phyloP scores from a whole-genome alignment of 495 filamentous ascomycete species.

The Wilcoxina mikolae region DNA sequence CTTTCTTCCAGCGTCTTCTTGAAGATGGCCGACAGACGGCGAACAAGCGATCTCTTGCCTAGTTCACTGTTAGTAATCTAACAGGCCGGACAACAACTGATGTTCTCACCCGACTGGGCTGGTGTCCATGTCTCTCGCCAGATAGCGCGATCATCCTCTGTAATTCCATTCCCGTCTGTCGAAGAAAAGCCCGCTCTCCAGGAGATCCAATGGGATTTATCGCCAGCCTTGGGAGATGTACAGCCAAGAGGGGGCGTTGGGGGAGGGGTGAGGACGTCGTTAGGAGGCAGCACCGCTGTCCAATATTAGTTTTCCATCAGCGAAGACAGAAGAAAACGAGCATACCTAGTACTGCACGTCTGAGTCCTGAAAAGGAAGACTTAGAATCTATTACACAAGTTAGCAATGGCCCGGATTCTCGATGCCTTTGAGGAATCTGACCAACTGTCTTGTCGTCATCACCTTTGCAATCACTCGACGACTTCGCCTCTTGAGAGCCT shows the following conservation, averaged over 20 bases:
- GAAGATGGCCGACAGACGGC: slow-evolving; percentile 14
- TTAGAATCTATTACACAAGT: not conserved
- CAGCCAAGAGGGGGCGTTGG: slow-evolving; percentile 5
- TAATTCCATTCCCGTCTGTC: not conserved
- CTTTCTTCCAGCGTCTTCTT: slow-evolving; percentile 19
- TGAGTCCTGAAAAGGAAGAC: not conserved
- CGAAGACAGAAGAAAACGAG: not conserved
- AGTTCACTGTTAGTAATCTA: too few species aligned
- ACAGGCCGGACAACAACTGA: not conserved
- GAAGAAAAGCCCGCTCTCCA: not conserved
- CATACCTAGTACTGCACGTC: slow-evolving; percentile 2
- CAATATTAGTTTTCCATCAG: not conserved
- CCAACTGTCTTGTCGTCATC: slow-evolving; percentile 1
- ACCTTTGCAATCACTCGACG: not conserved
- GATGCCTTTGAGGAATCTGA: not conserved
- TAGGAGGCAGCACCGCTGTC: not conserved
- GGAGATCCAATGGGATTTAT: not conserved
- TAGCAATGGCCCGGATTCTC: not conserved
- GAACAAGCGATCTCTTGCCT: slow-evolving; percentile 10
- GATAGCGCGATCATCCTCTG: not conserved
- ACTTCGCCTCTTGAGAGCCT: slow-evolving; percentile 1
- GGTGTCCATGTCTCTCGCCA: slow-evolving; percentile 7
- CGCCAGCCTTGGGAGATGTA: not conserved
- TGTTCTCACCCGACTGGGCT: not conserved
- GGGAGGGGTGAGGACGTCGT: slow-evolving; percentile 2